Percentiles rank a stretch among this genome's conserved stretches.
Conservation (phyloP, 2,329 filamentous ascomycete genomes). For the Fusarium irregulare region DNA sequence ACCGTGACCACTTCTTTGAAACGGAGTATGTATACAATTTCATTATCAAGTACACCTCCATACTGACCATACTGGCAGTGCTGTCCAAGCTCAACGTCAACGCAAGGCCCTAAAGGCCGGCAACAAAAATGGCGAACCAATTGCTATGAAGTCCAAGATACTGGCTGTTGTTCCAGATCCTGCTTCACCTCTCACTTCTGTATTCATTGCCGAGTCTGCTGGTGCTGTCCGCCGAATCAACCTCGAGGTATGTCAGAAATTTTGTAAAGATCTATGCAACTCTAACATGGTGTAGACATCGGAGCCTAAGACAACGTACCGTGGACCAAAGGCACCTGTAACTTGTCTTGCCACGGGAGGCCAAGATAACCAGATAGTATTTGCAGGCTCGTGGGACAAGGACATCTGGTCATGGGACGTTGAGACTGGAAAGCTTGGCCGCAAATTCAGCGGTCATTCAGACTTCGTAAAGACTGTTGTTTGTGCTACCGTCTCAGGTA, state of each 20-base stretch:
- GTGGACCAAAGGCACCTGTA: slow-evolving; percentile 82
- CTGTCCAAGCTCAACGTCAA: slow-evolving; percentile 59
- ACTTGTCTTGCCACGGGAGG: slow-evolving; percentile 79
- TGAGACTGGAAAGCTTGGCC: slow-evolving; percentile 63
- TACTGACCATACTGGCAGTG: slow-evolving; percentile 51
- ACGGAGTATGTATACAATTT: slow-evolving; percentile 74
- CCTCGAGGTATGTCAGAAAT: slow-evolving; percentile 70
- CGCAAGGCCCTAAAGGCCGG: slow-evolving; percentile 76
- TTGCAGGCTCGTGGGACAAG: slow-evolving; percentile 96
- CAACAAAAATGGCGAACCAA: slow-evolving; percentile 86
- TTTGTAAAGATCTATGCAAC: neutral
- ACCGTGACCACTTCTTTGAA: slow-evolving; percentile 90
- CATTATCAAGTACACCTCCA: neutral
- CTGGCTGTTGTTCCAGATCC: slow-evolving; percentile 79
- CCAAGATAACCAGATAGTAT: slow-evolving; percentile 69
- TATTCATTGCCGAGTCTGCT: slow-evolving; percentile 90
- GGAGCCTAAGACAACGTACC: slow-evolving; percentile 62
- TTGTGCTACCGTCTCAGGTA: slow-evolving; percentile 68
- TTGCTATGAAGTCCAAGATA: slow-evolving; percentile 86
- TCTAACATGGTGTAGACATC: slow-evolving; percentile 46
- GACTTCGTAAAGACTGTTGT: slow-evolving; percentile 92
- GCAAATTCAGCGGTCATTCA: slow-evolving; percentile 78
- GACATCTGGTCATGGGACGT: slow-evolving; percentile 87
- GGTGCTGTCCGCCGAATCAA: slow-evolving; percentile 80
- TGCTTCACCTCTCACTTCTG: slow-evolving; percentile 62